Conservation (phyloP, 768 basidiomycete genomes). For the Suillus weaverae region DNA sequence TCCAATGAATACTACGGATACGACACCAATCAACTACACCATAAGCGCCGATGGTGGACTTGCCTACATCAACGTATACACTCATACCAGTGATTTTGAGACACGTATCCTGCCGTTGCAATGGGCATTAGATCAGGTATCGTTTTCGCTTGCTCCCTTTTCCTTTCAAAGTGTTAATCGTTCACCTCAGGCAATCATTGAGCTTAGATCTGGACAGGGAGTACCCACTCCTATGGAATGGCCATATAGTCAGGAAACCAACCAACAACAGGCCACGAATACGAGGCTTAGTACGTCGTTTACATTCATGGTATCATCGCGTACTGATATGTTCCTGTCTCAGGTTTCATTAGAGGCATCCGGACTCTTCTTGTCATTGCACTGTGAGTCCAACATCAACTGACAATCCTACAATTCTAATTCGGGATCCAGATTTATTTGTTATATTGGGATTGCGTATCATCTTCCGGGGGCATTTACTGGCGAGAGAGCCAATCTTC, state of each 20-base stretch:
- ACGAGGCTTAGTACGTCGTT: constrained; percentile 55
- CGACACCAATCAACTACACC: constrained; percentile 59
- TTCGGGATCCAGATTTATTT: constrained; percentile 50
- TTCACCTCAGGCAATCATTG: constrained; percentile 61
- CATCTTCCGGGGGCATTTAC: constrained; percentile 74
- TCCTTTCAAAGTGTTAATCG: background rate
- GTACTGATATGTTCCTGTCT: constrained; percentile 8
- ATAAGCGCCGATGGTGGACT: constrained; percentile 68
- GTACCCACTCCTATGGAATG: constrained; percentile 65
- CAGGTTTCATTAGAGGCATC: constrained; percentile 65
- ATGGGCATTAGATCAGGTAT: constrained; percentile 68
- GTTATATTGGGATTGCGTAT: constrained; percentile 73
- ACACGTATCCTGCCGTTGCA: constrained; percentile 70
- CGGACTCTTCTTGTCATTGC: constrained; percentile 64
- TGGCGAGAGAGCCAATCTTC: constrained; percentile 59
- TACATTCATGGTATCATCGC: background rate
- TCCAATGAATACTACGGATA: constrained; percentile 38
- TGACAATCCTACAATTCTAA: constrained; percentile 5
- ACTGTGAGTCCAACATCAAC: constrained; percentile 43
- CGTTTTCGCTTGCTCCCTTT: background rate
- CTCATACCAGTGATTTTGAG: constrained; percentile 70
- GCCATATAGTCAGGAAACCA: constrained; percentile 70
- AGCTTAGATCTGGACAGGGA: constrained; percentile 57
- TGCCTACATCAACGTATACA: constrained; percentile 59
- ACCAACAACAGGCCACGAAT: constrained; percentile 55